Evolutionary conservation across 352 stramenopile species (phyloP).

Genomic region (Globisporangium cederbergense): DNA sequence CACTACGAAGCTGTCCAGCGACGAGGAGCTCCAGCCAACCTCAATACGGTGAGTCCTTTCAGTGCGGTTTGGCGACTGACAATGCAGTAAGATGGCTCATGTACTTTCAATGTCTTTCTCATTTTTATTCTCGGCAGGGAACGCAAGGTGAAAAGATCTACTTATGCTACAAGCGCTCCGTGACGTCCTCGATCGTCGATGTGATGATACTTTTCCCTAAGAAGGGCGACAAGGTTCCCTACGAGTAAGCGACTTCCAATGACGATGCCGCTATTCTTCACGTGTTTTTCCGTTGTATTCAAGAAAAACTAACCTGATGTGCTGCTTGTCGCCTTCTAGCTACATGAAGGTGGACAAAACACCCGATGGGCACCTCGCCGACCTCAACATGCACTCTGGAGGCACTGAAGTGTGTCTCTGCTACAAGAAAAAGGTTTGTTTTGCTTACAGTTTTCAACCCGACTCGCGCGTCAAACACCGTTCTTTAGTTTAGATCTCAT

Average conservation of each 20-base stretch:
- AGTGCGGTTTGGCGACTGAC: neutral
- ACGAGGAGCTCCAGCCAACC: conserved; percentile 53
- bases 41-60: conserved; percentile 54
- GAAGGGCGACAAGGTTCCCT: conserved; percentile 82
- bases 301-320: neutral
- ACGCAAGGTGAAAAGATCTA: conserved; percentile 82
- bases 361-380: conserved; percentile 57
- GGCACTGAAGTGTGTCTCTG: conserved; percentile 73
- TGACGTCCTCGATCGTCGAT: conserved; percentile 57
- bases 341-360: conserved; percentile 79
- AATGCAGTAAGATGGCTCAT: neutral
- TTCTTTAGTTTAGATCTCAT: neutral
- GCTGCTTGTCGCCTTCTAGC: conserved; percentile 22
- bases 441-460: neutral
- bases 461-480: neutral
- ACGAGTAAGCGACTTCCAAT: conserved; percentile 38
- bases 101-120: neutral
- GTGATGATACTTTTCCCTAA: conserved; percentile 71
- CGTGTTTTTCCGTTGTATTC: neutral
- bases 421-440: conserved; percentile 77
- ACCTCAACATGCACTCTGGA: conserved; percentile 70
- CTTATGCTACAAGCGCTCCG: conserved; percentile 71
- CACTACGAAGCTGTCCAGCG: conserved; percentile 76
- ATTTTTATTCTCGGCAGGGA: conserved; percentile 30
- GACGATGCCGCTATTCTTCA: too few species aligned